These are phyloP conservation scores for Fusarium sp. DNA, from an alignment of 2,329 filamentous ascomycete species.

Conservation along the genomic window DNA sequence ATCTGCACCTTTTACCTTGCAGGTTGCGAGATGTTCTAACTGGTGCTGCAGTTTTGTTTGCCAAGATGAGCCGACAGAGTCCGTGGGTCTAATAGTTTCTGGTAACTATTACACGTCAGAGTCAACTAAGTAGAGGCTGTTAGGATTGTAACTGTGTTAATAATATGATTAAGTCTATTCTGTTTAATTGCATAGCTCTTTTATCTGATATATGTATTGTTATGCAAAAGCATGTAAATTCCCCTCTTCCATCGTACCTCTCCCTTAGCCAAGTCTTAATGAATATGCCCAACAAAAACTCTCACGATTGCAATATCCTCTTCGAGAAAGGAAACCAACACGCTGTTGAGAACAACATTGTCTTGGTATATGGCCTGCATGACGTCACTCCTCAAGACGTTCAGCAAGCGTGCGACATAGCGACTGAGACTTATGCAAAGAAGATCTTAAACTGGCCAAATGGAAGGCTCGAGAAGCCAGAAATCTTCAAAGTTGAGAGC, in stretches of 20 bases:
- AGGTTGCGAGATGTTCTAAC: not conserved
- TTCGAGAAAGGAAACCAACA: not conserved
- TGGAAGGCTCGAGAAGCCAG: accelerated
- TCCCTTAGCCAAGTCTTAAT: too few relatives aligned
- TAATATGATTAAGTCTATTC: too few relatives aligned
- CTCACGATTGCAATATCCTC: accelerated
- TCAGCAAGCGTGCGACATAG: not conserved
- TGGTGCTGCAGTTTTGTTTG: not conserved
- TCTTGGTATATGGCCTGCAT: not conserved
- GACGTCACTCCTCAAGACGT: accelerated
- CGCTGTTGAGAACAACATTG: accelerated
- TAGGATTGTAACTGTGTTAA: too few relatives aligned
- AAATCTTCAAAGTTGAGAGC: not conserved
- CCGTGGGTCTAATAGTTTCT: not conserved
- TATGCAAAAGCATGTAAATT: too few relatives aligned
- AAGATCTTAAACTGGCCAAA: not conserved
- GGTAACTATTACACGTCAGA: too few relatives aligned
- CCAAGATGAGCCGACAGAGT: not conserved
- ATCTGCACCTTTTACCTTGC: too few relatives aligned
- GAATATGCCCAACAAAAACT: not conserved
- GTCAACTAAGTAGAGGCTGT: too few relatives aligned
- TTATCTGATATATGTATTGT: too few relatives aligned
- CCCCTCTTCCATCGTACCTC: too few relatives aligned
- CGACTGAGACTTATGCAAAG: not conserved
- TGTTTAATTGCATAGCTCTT: too few relatives aligned